Percentiles rank a stretch among this genome's conserved stretches.
These are phyloP conservation scores for Pezicula radicicola DNA, from an alignment of 2,329 filamentous ascomycete genomes.

Conservation along the genomic window DNA sequence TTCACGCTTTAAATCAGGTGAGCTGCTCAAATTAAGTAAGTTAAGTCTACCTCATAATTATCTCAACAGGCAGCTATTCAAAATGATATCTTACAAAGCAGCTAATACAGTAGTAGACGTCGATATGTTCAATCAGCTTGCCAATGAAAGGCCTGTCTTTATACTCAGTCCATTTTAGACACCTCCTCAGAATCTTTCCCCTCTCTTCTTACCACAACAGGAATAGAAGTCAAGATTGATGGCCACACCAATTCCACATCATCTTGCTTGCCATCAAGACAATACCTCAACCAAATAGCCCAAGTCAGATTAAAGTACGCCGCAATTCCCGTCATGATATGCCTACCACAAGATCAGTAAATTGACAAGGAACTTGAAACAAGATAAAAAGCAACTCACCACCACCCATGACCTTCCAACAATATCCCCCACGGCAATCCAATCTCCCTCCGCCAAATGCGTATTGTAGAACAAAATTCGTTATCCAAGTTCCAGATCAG, in stretches of 20 bases:
- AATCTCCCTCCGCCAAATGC: conserved; percentile 54
- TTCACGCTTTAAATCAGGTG: no score
- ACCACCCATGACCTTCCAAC: conserved; percentile 72
- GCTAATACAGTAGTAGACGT: no score
- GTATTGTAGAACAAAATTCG: conserved; percentile 45
- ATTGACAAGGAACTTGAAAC: neutral
- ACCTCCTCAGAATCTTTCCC: no score
- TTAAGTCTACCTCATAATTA: no score
- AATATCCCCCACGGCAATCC: conserved; percentile 71
- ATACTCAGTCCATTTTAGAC: no score
- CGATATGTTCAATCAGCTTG: no score
- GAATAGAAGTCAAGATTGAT: conserved; percentile 43
- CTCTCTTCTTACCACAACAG: conserved; percentile 10
- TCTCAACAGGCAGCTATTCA: no score
- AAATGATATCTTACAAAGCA: no score
- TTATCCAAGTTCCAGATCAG: conserved; percentile 68
- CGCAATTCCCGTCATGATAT: conserved; percentile 67
- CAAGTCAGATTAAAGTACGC: conserved; percentile 68
- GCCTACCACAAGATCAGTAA: conserved; percentile 36
- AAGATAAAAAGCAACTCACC: conserved; percentile 41
- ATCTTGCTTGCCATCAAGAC: conserved; percentile 55
- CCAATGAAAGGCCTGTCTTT: no score
- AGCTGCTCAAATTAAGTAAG: no score
- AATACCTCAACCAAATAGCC: conserved; percentile 70
- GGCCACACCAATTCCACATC: conserved; percentile 66